Percentiles rank a stretch among this genome's conserved stretches.
Evolutionary conservation across 768 basidiomycete species (phyloP).

Genomic region (Kwoniella heveanensis): DNA sequence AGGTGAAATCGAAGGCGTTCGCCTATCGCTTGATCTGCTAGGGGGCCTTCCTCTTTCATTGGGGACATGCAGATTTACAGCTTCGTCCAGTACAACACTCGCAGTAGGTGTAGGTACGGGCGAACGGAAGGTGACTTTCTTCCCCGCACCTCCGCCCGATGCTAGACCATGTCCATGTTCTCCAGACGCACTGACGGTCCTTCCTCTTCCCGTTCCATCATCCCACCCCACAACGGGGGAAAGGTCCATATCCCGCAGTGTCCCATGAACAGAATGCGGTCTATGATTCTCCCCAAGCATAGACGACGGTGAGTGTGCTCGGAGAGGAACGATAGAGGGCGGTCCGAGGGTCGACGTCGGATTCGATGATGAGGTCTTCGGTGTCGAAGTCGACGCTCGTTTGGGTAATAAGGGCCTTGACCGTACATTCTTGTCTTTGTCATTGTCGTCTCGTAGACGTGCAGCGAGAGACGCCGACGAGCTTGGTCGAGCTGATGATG

Average conservation of each 20-base stretch:
- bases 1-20: conserved; percentile 15
- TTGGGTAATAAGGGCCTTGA: background rate
- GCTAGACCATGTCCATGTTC: conserved; percentile 3
- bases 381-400: background rate
- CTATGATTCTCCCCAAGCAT: background rate
- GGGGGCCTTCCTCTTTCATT: conserved; percentile 1
- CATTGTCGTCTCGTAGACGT: background rate
- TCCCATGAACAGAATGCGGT: conserved; percentile 14
- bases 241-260: background rate
- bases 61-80: background rate
- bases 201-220: conserved; percentile 2
- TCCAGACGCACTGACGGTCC: conserved; percentile 24
- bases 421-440: conserved; percentile 4
- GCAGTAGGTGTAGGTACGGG: conserved; percentile 43
- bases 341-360: background rate
- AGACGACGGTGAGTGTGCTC: conserved; percentile 1
- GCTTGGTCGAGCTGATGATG: conserved; percentile 3
- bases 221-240: conserved; percentile 12
- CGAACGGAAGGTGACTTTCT: conserved; percentile 48
- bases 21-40: background rate
- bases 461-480: conserved; percentile 15
- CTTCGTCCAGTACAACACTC: conserved; percentile 34
- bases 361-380: background rate
- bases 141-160: conserved; percentile 23
- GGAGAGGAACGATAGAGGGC: background rate